These are phyloP conservation scores for Elongisporangium anandrum DNA, from an alignment of 352 stramenopile species.

Conservation along the genomic window DNA sequence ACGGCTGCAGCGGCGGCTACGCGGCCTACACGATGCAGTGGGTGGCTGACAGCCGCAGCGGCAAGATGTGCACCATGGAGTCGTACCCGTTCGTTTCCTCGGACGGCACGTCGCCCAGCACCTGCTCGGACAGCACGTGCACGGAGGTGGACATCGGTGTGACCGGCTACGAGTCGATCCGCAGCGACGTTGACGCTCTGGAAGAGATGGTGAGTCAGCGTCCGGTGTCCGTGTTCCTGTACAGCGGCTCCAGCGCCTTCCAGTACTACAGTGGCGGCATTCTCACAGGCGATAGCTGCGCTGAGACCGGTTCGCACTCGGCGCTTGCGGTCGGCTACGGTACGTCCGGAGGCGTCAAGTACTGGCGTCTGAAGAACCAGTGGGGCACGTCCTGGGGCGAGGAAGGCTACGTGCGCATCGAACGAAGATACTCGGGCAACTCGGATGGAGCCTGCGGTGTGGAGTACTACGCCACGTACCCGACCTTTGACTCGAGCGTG, in stretches of 20 bases:
- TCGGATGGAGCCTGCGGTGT: conserved; percentile 54
- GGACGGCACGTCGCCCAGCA: conserved; percentile 20
- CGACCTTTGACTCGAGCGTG: conserved; percentile 33
- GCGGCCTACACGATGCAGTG: conserved; percentile 57
- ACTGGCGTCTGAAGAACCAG: conserved; percentile 74
- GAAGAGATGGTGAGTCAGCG: conserved; percentile 43
- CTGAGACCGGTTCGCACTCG: conserved; percentile 51
- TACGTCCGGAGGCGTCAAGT: conserved; percentile 32
- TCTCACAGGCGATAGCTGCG: conserved; percentile 49
- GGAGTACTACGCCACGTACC: conserved; percentile 50
- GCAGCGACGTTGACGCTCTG: conserved; percentile 25
- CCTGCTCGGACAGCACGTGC: conserved; percentile 29
- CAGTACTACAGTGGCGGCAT: conserved; percentile 62
- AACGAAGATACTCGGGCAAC: conserved; percentile 39
- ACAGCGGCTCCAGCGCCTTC: conserved; percentile 54
- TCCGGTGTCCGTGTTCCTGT: conserved; percentile 57
- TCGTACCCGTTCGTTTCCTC: conserved; percentile 47
- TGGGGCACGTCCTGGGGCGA: conserved; percentile 71
- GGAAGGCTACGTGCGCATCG: conserved; percentile 58
- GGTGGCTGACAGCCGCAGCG: conserved; percentile 31
- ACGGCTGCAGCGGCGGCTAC: conserved; percentile 57
- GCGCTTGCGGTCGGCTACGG: conserved; percentile 61
- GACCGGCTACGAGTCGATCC: conserved; percentile 42
- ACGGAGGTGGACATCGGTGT: conserved; percentile 39
- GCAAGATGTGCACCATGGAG: conserved; percentile 51